Conservation (phyloP, 2,329 filamentous ascomycete species). For the Dothideomycetidae sp. region DNA sequence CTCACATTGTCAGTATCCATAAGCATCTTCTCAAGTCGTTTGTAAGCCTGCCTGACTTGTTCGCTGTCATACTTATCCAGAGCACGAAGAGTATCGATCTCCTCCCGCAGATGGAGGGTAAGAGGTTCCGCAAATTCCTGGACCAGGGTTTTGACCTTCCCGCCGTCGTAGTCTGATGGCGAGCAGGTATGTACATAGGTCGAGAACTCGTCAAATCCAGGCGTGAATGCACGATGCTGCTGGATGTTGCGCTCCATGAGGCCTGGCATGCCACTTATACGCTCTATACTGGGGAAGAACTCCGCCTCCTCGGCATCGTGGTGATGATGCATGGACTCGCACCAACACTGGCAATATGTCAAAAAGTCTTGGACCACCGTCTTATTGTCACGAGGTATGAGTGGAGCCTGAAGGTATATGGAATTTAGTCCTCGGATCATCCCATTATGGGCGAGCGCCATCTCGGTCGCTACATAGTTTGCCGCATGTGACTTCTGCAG, state of each 20-base stretch:
- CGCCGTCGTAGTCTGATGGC: constrained; percentile 15
- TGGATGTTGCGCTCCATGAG: constrained; percentile 22
- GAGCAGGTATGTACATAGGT: constrained; percentile 16
- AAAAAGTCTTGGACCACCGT: constrained; percentile 19
- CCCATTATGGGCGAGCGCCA: constrained; percentile 24
- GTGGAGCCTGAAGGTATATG: constrained; percentile 22
- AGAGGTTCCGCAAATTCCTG: constrained; percentile 17
- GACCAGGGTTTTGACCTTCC: constrained; percentile 15
- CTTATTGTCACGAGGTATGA: constrained; percentile 14
- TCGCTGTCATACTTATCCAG: constrained; percentile 15
- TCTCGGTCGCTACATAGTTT: constrained; percentile 23
- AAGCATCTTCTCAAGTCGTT: constrained; percentile 17
- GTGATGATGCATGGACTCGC: constrained; percentile 21
- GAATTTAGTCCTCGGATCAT: constrained; percentile 25
- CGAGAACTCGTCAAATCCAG: constrained; percentile 18
- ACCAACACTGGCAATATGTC: constrained; percentile 20
- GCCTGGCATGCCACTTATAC: constrained; percentile 16
- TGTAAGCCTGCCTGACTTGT: constrained; percentile 16
- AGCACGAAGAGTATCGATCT: constrained; percentile 16
- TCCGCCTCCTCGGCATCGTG: constrained; percentile 21
- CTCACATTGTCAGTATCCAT: constrained; percentile 22
- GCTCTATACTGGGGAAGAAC: constrained; percentile 22
- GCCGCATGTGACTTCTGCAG: constrained; percentile 20
- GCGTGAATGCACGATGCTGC: constrained; percentile 21
- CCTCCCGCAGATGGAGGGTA: constrained; percentile 16